Base-by-base conservation (phyloP, 106 monocot species). In the Dendrobium catenatum region DNA sequence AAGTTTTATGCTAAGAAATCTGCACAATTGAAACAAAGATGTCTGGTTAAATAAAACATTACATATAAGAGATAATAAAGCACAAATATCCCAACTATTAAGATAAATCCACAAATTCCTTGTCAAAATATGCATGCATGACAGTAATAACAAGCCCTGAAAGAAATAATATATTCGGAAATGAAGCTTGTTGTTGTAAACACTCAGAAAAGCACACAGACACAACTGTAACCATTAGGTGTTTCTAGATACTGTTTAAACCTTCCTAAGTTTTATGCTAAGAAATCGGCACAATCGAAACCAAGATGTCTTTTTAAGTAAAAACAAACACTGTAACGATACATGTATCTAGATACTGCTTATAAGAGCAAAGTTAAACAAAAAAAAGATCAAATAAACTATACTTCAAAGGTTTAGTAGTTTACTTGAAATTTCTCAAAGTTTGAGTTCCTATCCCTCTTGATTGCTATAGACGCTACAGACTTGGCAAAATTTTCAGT, bases 401-500 rank as follows among this genome's bases (percentile, higher is more conserved):
- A 51, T 13, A 51, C 4, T 42, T 41, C 10, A 20, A 73, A 85
- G 46, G 27, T 19, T 59, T 46, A 79, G 76, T 11, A 42, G 19
- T 37, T 3, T 88, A 95, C 94, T 82, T 95, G 91, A 68, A 95
- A 95, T 67, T 86, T 88, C 27, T 91, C 79, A 85, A 95, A 93
- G 81, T 77, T 89, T 20, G 86, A 85, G 44, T 84, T 84, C 74
- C 80, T 87, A 66, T 93, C 95, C 80, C 89, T 89, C 83, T 91
- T 91, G 72, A 55, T 82, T 43, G 91, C 95, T 82, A 95, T 82
- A 11, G 85, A 84, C 54, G 83, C 90, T 4, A 95, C 87, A 40
- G 90, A 89, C 19, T 55, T 59, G 1, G 90, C 85, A 83, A 95
- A 92, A 26, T 83, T 88, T 49, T 90, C 92, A 10, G 94, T 92